phyloP scores from a whole-genome alignment of 305 asterid genomes.

The Petunia hybrid region DNA sequence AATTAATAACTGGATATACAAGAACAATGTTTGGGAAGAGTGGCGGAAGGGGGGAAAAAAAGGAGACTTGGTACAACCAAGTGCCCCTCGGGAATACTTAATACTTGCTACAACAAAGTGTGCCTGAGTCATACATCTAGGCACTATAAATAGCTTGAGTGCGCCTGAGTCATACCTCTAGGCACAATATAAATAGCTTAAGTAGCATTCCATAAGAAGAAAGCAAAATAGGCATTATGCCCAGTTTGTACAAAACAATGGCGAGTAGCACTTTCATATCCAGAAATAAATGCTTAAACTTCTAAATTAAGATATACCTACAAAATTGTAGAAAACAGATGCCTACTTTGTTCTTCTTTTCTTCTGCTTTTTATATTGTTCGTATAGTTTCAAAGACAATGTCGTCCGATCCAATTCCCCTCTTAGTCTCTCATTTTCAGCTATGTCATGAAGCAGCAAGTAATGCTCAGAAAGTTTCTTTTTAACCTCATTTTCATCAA shows the following conservation, averaged over 20 bases:
- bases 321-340: slow-evolving; percentile 4
- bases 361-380: slow-evolving; percentile 61
- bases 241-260: slow-evolving; percentile 14
- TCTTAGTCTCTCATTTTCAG: slow-evolving; percentile 76
- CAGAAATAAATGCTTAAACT: not conserved
- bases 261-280: not conserved
- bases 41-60: not conserved
- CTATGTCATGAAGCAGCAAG: slow-evolving; percentile 61
- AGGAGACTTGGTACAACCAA: not conserved
- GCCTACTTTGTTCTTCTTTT: slow-evolving; percentile 48
- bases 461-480: slow-evolving; percentile 71
- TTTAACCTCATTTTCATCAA: slow-evolving; percentile 59
- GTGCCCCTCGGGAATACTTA: too few species aligned
- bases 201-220: not conserved
- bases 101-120: too few species aligned
- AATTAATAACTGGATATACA: not conserved
- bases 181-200: not conserved
- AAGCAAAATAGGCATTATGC: not conserved
- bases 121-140: too few species aligned
- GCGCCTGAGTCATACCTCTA: not conserved
- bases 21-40: not conserved
- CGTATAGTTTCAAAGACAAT: slow-evolving; percentile 56
- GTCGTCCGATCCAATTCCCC: slow-evolving; percentile 62
- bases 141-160: too few species aligned
- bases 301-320: slow-evolving; percentile 9